These are phyloP conservation scores for Penicillium waksmanii DNA, from an alignment of 495 filamentous ascomycete genomes.

Conservation along the genomic window DNA sequence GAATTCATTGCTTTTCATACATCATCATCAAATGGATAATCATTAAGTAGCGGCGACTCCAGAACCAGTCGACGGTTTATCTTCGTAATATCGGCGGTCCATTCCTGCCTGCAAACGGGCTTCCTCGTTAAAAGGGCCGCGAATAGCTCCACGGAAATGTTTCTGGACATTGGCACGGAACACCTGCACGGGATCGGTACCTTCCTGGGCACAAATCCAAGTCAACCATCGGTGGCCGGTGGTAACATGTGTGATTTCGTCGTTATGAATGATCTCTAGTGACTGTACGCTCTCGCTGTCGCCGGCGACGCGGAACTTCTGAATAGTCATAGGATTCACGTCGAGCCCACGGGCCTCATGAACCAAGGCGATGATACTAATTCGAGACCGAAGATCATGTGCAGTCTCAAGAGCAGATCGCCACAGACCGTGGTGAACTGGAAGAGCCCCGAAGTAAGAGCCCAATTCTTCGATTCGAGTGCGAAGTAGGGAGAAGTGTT, in stretches of 20 bases:
- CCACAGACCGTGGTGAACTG: conserved; percentile 57
- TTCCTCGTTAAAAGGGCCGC: conserved; percentile 55
- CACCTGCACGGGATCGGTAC: conserved; percentile 53
- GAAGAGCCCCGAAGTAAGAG: conserved; percentile 52
- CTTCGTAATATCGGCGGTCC: conserved; percentile 52
- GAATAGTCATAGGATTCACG: conserved; percentile 58
- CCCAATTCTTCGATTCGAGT: conserved; percentile 54
- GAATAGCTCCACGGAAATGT: conserved; percentile 50
- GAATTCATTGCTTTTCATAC: conserved; percentile 7
- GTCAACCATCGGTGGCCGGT: conserved; percentile 57
- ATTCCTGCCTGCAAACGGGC: conserved; percentile 53
- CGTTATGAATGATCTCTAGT: conserved; percentile 55
- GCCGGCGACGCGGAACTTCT: conserved; percentile 52
- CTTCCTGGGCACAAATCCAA: conserved; percentile 56
- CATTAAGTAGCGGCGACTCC: conserved; percentile 19
- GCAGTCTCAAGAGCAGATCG: conserved; percentile 50
- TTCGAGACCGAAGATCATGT: conserved; percentile 52
- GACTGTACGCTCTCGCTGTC: conserved; percentile 50
- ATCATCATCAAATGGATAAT: conserved; percentile 18
- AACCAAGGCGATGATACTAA: conserved; percentile 56
- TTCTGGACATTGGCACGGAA: conserved; percentile 53
- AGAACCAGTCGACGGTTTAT: conserved; percentile 12
- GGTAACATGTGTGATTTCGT: conserved; percentile 60
- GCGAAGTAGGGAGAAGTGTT: conserved; percentile 57
- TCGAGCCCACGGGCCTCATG: conserved; percentile 58